A percentile compares a stretch with the other conserved stretches of the same genome.
Conservation (phyloP, 1,284 basidiomycete species). For the Ustilago loliicola region DNA sequence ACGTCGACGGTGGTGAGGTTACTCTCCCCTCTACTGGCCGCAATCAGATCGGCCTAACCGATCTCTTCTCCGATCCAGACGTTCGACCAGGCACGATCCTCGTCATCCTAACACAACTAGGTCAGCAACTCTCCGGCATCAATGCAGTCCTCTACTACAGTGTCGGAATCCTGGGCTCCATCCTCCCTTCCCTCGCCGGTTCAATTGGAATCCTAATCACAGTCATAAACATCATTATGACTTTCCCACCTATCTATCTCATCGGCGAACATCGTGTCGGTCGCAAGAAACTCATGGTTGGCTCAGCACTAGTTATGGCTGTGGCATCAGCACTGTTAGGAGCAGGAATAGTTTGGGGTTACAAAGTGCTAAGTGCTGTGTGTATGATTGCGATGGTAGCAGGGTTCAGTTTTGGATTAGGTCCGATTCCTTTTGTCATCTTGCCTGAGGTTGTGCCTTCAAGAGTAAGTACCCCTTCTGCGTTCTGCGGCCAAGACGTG, state of each 20-base stretch:
- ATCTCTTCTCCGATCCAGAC: constrained; percentile 39
- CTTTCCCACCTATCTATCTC: constrained; percentile 84
- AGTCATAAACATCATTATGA: constrained; percentile 79
- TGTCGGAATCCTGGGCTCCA: constrained; percentile 61
- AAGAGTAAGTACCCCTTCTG: constrained; percentile 18
- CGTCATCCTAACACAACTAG: constrained; percentile 63
- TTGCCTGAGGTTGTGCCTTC: constrained; percentile 88
- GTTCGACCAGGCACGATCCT: constrained; percentile 50
- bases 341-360: constrained; percentile 76
- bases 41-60: constrained; percentile 15
- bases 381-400: constrained; percentile 87
- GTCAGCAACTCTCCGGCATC: constrained; percentile 66
- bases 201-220: constrained; percentile 65
- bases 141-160: constrained; percentile 68
- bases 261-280: constrained; percentile 76
- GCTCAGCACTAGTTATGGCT: constrained; percentile 75
- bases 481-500: too few species aligned
- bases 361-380: constrained; percentile 76
- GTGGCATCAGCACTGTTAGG: constrained; percentile 80
- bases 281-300: constrained; percentile 71
- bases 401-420: constrained; percentile 90
- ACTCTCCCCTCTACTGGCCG: not conserved
- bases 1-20: not conserved
- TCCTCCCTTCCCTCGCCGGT: constrained; percentile 53
- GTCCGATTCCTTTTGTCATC: constrained; percentile 90